Conservation (phyloP, 345 rosid genomes). For the Trapa incisa region DNA sequence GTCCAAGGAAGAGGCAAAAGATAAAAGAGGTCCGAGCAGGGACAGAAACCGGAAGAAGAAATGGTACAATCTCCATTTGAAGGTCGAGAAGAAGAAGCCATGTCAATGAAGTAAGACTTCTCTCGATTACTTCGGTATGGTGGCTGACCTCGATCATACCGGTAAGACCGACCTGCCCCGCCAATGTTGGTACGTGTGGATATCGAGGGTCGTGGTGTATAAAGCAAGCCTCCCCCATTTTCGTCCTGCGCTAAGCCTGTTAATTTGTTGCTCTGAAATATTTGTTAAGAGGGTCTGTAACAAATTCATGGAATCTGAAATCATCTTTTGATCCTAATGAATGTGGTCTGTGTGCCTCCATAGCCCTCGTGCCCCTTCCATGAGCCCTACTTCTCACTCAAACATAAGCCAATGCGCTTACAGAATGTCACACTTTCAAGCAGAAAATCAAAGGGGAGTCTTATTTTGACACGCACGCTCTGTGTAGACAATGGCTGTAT, state of each 20-base stretch:
- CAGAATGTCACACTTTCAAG: too few relatives aligned
- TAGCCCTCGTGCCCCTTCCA: too few relatives aligned
- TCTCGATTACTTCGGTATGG: too few relatives aligned
- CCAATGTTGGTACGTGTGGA: background rate
- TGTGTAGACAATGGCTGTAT: background rate
- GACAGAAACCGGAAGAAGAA: constrained; percentile 65
- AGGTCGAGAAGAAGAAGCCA: constrained; percentile 85
- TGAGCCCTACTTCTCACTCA: too few relatives aligned
- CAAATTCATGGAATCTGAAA: constrained; percentile 12
- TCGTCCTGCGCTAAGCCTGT: background rate
- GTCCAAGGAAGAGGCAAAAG: constrained; percentile 49
- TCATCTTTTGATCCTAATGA: background rate
- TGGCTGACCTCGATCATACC: background rate
- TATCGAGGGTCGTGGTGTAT: constrained; percentile 13
- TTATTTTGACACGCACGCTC: too few relatives aligned
- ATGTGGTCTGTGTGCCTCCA: background rate
- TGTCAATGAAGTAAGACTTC: constrained; percentile 27
- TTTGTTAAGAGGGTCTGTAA: constrained; percentile 10
- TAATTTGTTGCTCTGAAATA: constrained; percentile 5
- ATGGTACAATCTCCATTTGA: constrained; percentile 77
- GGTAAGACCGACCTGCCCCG: background rate
- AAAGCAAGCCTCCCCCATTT: constrained; percentile 7
- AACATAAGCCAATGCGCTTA: too few relatives aligned
- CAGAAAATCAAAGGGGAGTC: too few relatives aligned
- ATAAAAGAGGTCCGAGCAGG: constrained; percentile 38